Evolutionary conservation across 352 stramenopile species (phyloP).

Genomic region (Globisporangium paddicum): DNA sequence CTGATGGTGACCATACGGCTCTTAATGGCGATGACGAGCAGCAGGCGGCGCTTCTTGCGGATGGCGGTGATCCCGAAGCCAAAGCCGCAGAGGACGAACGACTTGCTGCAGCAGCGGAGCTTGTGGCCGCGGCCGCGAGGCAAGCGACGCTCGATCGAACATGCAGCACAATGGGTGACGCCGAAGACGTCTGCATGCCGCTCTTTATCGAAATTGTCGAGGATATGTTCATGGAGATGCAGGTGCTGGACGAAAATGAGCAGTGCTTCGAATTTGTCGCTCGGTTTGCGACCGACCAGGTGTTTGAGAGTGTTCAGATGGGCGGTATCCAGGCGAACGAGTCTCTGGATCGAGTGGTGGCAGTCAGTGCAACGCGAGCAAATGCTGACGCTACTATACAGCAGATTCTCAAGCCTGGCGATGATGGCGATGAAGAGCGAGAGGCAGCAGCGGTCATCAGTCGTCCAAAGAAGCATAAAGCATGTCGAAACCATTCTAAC

Average conservation of each 20-base stretch:
- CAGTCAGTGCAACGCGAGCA: neutral
- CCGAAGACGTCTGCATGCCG: slow-evolving; percentile 29
- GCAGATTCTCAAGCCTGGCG: slow-evolving; percentile 12
- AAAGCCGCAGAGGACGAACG: neutral
- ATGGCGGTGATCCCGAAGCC: neutral
- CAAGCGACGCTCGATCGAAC: slow-evolving; percentile 6
- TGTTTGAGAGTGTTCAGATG: slow-evolving; percentile 26
- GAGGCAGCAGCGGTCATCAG: slow-evolving; percentile 10
- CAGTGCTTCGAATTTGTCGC: slow-evolving; percentile 18
- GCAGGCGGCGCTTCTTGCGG: neutral
- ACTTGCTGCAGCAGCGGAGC: neutral
- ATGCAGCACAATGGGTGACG: slow-evolving; percentile 20
- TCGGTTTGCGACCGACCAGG: slow-evolving; percentile 15
- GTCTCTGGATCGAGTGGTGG: slow-evolving; percentile 20
- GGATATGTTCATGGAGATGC: slow-evolving; percentile 47
- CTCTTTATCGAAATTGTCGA: slow-evolving; percentile 28
- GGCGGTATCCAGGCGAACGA: slow-evolving; percentile 10
- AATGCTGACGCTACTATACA: neutral
- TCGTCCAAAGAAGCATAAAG: neutral
- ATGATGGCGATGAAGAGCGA: neutral
- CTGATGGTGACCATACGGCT: neutral
- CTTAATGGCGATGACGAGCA: neutral
- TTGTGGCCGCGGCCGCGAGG: neutral
- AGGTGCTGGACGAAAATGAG: slow-evolving; percentile 28
- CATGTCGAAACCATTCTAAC: slow-evolving; percentile 2